Evolutionary conservation across 202 grass and related monocot species (phyloP).

Genomic region (Bolboschoenoplectus hybrid): DNA sequence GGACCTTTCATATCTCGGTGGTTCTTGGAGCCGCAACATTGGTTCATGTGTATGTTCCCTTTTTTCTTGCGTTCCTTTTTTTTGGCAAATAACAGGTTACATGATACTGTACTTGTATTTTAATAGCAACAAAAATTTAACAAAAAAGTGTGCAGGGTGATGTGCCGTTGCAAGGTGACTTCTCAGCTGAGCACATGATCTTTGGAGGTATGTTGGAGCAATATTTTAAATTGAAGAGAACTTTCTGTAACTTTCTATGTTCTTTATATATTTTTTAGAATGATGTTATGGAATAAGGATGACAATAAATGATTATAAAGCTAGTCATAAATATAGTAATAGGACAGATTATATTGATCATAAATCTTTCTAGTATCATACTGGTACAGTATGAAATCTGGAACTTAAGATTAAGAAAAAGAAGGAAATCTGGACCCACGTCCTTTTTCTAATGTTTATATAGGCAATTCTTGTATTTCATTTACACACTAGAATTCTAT

Average conservation of each 20-base stretch:
- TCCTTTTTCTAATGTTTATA: neutral
- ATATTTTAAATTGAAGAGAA: slow-evolving; percentile 16
- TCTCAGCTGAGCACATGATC: slow-evolving; percentile 97
- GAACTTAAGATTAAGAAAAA: neutral
- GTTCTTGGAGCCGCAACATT: slow-evolving; percentile 87
- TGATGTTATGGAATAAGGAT: slow-evolving; percentile 20
- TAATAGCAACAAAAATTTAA: neutral
- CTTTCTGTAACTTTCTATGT: neutral
- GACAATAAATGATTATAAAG: neutral
- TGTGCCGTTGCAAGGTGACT: slow-evolving; percentile 91
- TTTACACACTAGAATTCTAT: neutral
- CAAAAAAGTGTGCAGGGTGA: slow-evolving; percentile 59
- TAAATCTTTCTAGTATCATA: slow-evolving; percentile 1
- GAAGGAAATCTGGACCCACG: neutral
- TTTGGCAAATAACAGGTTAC: neutral
- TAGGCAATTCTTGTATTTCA: neutral
- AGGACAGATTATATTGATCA: neutral
- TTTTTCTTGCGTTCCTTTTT: slow-evolving; percentile 30
- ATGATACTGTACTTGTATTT: slow-evolving; percentile 19
- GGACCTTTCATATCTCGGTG: slow-evolving; percentile 77
- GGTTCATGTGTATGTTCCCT: slow-evolving; percentile 73
- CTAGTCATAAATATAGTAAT: too few relatives aligned
- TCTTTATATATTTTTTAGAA: neutral
- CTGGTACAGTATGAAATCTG: neutral
- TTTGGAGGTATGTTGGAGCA: slow-evolving; percentile 76